A percentile compares a stretch with the other conserved stretches of the same genome.
Evolutionary conservation across 345 rosid species (phyloP).

Genomic region (Rhodamnia rubescens): DNA sequence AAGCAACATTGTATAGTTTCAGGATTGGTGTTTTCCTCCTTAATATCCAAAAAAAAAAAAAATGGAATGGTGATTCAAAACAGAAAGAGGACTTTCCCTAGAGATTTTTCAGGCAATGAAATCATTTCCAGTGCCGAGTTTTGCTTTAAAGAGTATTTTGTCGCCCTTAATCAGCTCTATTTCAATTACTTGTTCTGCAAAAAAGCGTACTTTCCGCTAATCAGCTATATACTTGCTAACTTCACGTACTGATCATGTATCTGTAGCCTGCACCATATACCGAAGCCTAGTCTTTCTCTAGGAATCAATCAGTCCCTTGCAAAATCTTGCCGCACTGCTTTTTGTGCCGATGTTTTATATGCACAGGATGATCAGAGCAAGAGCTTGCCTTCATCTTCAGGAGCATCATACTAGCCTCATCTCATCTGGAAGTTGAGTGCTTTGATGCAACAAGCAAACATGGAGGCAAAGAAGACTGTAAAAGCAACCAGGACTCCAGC

Average conservation of each 20-base stretch:
- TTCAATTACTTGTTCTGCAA: neutral
- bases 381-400: neutral
- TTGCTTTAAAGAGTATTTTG: neutral
- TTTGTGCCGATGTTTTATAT: neutral
- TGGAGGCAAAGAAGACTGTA: slow-evolving; percentile 47
- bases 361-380: neutral
- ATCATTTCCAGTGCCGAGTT: neutral
- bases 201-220: neutral
- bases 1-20: neutral
- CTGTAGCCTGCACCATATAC: neutral
- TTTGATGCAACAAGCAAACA: slow-evolving; percentile 63
- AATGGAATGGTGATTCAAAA: neutral
- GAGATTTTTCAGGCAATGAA: neutral
- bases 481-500: slow-evolving; percentile 60
- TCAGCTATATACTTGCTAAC: neutral
- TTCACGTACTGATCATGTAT: neutral
- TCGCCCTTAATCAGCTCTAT: neutral
- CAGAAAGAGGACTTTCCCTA: neutral
- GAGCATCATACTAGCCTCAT: slow-evolving; percentile 7
- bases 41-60: neutral
- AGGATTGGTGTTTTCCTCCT: neutral
- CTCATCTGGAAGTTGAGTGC: slow-evolving; percentile 78
- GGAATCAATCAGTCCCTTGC: neutral
- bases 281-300: neutral
- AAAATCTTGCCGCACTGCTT: neutral